These are phyloP conservation scores for Cyanodermella asteris DNA, from an alignment of 2,329 filamentous ascomycete genomes.

Conservation along the genomic window DNA sequence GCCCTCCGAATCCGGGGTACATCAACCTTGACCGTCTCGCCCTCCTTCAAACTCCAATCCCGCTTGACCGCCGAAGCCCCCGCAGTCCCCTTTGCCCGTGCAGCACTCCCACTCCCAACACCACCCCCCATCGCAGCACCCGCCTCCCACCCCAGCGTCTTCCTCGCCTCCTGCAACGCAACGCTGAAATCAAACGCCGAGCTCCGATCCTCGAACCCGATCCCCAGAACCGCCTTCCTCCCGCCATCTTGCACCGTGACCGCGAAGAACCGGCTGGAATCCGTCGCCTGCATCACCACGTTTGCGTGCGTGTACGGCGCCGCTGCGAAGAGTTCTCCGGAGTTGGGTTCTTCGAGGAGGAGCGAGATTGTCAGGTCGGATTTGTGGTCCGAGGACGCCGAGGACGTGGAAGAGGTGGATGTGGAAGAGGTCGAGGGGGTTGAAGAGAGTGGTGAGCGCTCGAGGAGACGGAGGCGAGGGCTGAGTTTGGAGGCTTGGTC, in stretches of 20 bases:
- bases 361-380: constrained; percentile 50
- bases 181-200: constrained; percentile 76
- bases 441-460: too few relatives aligned
- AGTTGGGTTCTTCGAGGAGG: constrained; percentile 53
- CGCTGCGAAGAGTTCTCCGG: constrained; percentile 60
- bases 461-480: constrained; percentile 55
- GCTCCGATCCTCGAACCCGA: constrained; percentile 70
- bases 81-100: constrained; percentile 6
- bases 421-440: constrained; percentile 18
- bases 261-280: constrained; percentile 69
- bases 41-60: constrained; percentile 73
- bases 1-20: constrained; percentile 36
- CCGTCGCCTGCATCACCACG: constrained; percentile 55
- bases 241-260: constrained; percentile 56
- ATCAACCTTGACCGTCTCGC: constrained; percentile 71
- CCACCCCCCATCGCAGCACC: constrained; percentile 11
- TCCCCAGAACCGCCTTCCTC: constrained; percentile 56
- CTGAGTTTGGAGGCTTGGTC: constrained; percentile 62
- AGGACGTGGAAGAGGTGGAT: constrained; percentile 7
- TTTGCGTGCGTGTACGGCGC: constrained; percentile 48
- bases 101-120: constrained; percentile 6
- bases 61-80: constrained; percentile 32
- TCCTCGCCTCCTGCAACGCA: constrained; percentile 54
- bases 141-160: constrained; percentile 38
- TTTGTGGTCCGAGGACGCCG: constrained; percentile 8